Evolutionary conservation across 768 basidiomycete species (phyloP).

Genomic region (Termitomyces sp.): DNA sequence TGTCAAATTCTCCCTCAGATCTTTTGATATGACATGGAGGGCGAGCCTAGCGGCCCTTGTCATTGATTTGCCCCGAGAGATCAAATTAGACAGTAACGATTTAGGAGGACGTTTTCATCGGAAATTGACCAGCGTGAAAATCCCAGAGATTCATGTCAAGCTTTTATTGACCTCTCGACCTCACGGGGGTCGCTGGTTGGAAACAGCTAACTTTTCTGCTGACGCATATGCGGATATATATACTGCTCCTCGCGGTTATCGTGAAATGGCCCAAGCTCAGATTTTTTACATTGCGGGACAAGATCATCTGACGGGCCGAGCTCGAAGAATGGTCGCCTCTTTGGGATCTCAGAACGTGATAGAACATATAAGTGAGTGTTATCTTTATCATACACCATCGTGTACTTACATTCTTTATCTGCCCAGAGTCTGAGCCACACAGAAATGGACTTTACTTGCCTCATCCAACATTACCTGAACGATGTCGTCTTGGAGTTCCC

Average conservation of each 20-base stretch:
- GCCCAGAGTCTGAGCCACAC: conserved; percentile 26
- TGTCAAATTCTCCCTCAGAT: conserved; percentile 58
- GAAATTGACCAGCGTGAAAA: conserved; percentile 54
- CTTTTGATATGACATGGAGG: conserved; percentile 53
- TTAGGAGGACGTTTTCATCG: conserved; percentile 64
- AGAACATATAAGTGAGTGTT: conserved; percentile 13
- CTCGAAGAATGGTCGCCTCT: conserved; percentile 44
- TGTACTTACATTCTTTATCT: background rate
- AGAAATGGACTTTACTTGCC: conserved; percentile 49
- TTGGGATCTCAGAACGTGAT: conserved; percentile 6
- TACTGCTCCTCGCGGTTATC: conserved; percentile 56
- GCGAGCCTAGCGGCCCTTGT: conserved; percentile 51
- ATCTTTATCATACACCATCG: background rate
- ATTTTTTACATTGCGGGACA: conserved; percentile 64
- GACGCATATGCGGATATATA: conserved; percentile 71
- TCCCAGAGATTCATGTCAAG: conserved; percentile 49
- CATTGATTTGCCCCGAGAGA: conserved; percentile 51
- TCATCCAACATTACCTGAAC: conserved; percentile 23
- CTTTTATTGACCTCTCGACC: conserved; percentile 42
- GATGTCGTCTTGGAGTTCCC: background rate
- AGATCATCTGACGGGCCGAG: conserved; percentile 66
- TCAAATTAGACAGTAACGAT: conserved; percentile 72
- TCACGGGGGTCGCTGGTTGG: conserved; percentile 56
- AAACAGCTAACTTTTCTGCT: conserved; percentile 49
- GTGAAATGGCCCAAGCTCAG: conserved; percentile 47